Conservation (phyloP, 129 eudicot genomes). For the Flaveria linearis region DNA sequence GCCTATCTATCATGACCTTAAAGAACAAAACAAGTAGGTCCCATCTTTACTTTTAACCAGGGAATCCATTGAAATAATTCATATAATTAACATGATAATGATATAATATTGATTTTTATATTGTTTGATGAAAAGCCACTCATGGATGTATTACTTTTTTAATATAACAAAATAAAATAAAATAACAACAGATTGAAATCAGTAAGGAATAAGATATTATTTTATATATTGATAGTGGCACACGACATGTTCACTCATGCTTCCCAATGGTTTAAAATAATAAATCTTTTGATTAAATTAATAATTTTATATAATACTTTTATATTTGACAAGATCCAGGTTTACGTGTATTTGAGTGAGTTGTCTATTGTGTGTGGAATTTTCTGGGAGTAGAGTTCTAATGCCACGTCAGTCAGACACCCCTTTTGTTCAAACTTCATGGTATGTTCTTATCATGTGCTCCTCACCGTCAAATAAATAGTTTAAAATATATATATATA, state of each 20-base stretch:
- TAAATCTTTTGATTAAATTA: not conserved
- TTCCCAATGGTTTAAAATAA: slow-evolving; percentile 21
- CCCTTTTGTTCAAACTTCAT: no score
- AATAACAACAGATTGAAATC: slow-evolving; percentile 28
- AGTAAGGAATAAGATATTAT: slow-evolving; percentile 32
- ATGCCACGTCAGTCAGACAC: no score
- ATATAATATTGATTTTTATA: slow-evolving; percentile 35
- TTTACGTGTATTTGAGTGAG: no score
- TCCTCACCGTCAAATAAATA: no score
- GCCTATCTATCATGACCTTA: slow-evolving; percentile 37
- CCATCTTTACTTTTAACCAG: slow-evolving; percentile 41
- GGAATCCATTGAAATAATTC: slow-evolving; percentile 37
- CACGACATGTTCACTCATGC: slow-evolving; percentile 73
- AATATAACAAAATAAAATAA: not conserved
- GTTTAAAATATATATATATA: no score
- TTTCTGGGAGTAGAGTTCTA: no score
- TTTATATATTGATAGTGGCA: slow-evolving; percentile 52
- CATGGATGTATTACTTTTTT: slow-evolving; percentile 13
- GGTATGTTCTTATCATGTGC: no score
- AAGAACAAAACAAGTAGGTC: slow-evolving; percentile 41
- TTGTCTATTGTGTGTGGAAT: no score
- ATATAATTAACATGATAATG: slow-evolving; percentile 8
- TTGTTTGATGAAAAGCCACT: slow-evolving; percentile 40
- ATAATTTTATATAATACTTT: no score
- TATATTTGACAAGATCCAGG: no score